Evolutionary conservation across 2,329 filamentous ascomycete genomes (phyloP).

Genomic region (Aspergillus brasiliensis): DNA sequence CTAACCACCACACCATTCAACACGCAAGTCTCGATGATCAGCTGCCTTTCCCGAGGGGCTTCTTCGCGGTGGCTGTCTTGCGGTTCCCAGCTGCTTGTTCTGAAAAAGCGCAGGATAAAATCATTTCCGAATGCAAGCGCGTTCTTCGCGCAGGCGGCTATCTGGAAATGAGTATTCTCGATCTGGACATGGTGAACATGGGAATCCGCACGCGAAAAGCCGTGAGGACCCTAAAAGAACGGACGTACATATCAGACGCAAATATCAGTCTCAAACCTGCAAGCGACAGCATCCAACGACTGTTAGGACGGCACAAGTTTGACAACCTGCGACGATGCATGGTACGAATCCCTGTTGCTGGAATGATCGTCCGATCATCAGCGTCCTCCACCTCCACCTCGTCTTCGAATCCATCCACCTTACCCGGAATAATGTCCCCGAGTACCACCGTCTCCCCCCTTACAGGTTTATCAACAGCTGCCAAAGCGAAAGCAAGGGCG

Average conservation of each 20-base stretch:
- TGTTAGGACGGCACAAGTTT: slow-evolving; percentile 49
- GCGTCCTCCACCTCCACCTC: slow-evolving; percentile 45
- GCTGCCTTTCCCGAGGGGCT: slow-evolving; percentile 51
- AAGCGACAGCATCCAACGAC: slow-evolving; percentile 50
- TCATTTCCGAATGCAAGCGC: slow-evolving; percentile 52
- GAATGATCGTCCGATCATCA: slow-evolving; percentile 45
- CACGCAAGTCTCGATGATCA: slow-evolving; percentile 43
- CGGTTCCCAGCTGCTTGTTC: slow-evolving; percentile 51
- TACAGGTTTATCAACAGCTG: slow-evolving; percentile 26
- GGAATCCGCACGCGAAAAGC: slow-evolving; percentile 49
- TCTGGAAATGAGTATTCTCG: slow-evolving; percentile 51
- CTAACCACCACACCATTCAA: slow-evolving; percentile 47
- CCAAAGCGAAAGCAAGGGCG: slow-evolving; percentile 15
- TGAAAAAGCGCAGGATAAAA: slow-evolving; percentile 46
- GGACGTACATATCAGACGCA: slow-evolving; percentile 45
- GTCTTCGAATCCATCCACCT: slow-evolving; percentile 39
- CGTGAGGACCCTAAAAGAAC: slow-evolving; percentile 49
- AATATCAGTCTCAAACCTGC: slow-evolving; percentile 50
- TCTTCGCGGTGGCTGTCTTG: slow-evolving; percentile 49
- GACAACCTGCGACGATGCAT: slow-evolving; percentile 53
- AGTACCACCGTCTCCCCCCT: slow-evolving; percentile 28
- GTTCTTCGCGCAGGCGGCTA: slow-evolving; percentile 53
- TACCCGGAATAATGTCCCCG: slow-evolving; percentile 27
- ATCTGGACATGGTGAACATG: slow-evolving; percentile 56
- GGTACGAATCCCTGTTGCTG: slow-evolving; percentile 52